A percentile compares a stretch with the other conserved stretches of the same genome.
These are phyloP conservation scores for Xylona heveae DNA, from an alignment of 495 filamentous ascomycete genomes.

Conservation along the genomic window DNA sequence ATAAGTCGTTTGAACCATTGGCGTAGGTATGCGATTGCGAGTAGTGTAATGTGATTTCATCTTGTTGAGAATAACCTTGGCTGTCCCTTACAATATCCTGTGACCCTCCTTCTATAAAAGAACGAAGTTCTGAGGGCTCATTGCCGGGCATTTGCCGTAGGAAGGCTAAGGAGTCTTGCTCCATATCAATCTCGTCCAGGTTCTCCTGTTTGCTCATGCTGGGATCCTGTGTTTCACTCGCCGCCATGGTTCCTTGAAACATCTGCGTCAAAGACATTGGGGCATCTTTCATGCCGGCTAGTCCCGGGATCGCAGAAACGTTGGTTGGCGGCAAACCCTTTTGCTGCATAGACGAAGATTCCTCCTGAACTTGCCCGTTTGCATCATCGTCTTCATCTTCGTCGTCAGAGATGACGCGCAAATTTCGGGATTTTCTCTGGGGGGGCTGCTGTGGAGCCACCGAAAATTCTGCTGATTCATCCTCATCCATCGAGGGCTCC, in stretches of 20 bases:
- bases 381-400: constrained; percentile 24
- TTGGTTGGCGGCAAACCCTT: background rate
- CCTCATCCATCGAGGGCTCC: constrained; percentile 10
- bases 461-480: constrained; percentile 9
- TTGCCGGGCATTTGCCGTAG: constrained; percentile 30
- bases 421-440: constrained; percentile 18
- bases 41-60: constrained; percentile 7
- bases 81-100: constrained; percentile 44
- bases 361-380: too few relatives aligned
- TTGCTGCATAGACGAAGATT: background rate
- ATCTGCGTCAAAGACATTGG: constrained; percentile 54
- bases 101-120: constrained; percentile 23
- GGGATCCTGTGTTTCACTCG: constrained; percentile 21
- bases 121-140: constrained; percentile 19
- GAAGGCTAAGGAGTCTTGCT: constrained; percentile 27
- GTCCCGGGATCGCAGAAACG: too few relatives aligned
- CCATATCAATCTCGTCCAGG: constrained; percentile 9
- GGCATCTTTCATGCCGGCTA: too few relatives aligned
- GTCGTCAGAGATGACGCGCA: constrained; percentile 26
- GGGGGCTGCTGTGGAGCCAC: constrained; percentile 5
- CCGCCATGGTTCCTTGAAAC: constrained; percentile 78
- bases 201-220: constrained; percentile 3
- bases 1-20: constrained; percentile 18
- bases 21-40: constrained; percentile 16
- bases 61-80: constrained; percentile 22